phyloP scores from a whole-genome alignment of 108 stramenopile genomes.

The Chaetoceros muelleri region DNA sequence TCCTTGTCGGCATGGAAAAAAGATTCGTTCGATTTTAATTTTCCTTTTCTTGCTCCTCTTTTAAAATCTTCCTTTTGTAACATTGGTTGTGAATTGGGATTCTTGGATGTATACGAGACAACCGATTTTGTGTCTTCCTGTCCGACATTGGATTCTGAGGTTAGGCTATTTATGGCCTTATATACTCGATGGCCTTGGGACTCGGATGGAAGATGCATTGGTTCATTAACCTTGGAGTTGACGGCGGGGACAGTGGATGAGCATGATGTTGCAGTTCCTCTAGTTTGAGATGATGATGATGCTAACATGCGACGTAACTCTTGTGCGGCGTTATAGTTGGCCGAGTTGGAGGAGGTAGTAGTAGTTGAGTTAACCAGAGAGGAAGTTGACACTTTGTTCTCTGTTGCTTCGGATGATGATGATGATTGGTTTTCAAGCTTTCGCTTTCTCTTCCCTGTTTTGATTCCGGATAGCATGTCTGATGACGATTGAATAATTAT shows the following conservation, averaged over 20 bases:
- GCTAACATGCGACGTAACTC: conserved; percentile 17
- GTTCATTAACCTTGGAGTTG: too few species aligned
- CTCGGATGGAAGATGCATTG: too few species aligned
- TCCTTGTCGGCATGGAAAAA: conserved; percentile 19
- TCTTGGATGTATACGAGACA: too few species aligned
- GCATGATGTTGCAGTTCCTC: not conserved
- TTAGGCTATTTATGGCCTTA: too few species aligned
- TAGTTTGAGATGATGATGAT: conserved; percentile 6
- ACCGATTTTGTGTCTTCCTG: too few species aligned
- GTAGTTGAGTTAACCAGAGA: too few species aligned
- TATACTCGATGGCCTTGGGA: too few species aligned
- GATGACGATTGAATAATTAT: not conserved
- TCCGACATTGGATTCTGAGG: too few species aligned
- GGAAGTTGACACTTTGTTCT: not conserved
- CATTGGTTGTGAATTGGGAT: too few species aligned
- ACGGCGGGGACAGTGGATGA: too few species aligned
- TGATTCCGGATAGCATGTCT: conserved; percentile 54
- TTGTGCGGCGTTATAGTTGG: conserved; percentile 43
- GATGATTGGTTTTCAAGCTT: conserved; percentile 7
- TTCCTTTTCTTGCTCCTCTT: conserved; percentile 10
- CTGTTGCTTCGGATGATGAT: not conserved
- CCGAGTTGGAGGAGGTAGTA: too few species aligned
- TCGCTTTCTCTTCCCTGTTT: conserved; percentile 47
- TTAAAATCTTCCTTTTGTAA: conserved; percentile 10
- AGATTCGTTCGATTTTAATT: conserved; percentile 1